Conservation (phyloP, 352 stramenopile species). For the Phytopythium helicoides region DNA sequence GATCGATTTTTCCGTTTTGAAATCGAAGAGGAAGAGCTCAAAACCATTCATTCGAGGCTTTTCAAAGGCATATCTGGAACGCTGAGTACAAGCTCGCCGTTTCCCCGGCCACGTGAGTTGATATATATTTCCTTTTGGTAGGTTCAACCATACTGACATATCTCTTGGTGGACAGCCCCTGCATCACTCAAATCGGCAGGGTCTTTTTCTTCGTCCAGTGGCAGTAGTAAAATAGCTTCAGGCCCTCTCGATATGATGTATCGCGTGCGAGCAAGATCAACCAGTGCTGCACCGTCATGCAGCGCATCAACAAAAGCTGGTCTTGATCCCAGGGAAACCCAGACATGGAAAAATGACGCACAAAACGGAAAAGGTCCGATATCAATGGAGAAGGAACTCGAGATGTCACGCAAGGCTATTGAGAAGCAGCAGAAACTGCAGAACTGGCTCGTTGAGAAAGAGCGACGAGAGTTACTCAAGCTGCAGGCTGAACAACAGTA, state of each 20-base stretch:
- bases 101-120: conserved; percentile 29
- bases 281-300: conserved; percentile 17
- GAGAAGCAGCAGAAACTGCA: conserved; percentile 90
- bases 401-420: conserved; percentile 75
- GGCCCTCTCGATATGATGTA: conserved; percentile 51
- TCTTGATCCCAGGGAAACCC: conserved; percentile 9
- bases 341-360: conserved; percentile 48
- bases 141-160: background rate
- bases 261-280: conserved; percentile 53
- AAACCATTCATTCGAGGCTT: conserved; percentile 52
- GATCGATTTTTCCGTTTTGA: conserved; percentile 93
- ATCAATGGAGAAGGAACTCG: conserved; percentile 62
- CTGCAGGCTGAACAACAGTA: conserved; percentile 78
- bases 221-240: conserved; percentile 9
- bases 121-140: background rate
- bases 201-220: conserved; percentile 20
- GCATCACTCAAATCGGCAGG: conserved; percentile 16
- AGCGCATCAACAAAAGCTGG: background rate
- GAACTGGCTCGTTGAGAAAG: conserved; percentile 89
- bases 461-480: conserved; percentile 77
- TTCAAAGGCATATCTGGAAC: conserved; percentile 34
- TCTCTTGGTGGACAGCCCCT: background rate
- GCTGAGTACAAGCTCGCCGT: conserved; percentile 9
- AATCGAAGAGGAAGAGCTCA: conserved; percentile 92
- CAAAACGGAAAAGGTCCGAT: conserved; percentile 18